Evolutionary conservation across 2,329 filamentous ascomycete species (phyloP).

Genomic region (Penicillium sp.): DNA sequence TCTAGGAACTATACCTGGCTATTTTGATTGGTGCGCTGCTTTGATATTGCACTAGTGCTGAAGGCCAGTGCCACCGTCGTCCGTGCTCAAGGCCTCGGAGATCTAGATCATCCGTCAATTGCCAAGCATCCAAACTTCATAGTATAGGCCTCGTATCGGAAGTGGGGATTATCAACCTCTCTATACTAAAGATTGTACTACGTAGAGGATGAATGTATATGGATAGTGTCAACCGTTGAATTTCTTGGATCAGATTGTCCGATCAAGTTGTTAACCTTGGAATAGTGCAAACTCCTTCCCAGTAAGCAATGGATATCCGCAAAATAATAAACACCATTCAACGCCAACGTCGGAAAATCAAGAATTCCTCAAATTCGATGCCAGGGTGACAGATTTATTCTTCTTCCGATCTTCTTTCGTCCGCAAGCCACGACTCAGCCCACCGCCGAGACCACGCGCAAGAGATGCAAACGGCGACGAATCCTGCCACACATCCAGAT

Average conservation of each 20-base stretch:
- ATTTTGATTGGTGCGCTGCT: constrained; percentile 2
- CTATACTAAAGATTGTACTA: too few relatives aligned
- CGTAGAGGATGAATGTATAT: constrained; percentile 33
- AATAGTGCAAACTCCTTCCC: background rate
- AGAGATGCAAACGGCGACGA: constrained; percentile 34
- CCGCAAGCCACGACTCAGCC: constrained; percentile 35
- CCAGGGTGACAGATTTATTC: constrained; percentile 13
- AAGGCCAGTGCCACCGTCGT: background rate
- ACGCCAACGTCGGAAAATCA: background rate
- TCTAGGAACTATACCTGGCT: background rate
- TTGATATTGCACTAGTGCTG: background rate
- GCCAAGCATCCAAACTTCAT: background rate
- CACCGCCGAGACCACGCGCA: constrained; percentile 36
- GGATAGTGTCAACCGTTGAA: background rate
- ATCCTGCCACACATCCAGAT: constrained; percentile 31
- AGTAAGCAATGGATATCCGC: constrained; percentile 10
- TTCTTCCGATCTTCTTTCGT: constrained; percentile 28
- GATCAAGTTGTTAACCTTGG: background rate
- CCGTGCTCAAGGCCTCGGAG: constrained; percentile 1
- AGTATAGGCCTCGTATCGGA: background rate
- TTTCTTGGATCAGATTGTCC: background rate
- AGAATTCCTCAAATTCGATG: constrained; percentile 7
- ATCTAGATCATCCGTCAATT: background rate
- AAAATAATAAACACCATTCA: background rate
- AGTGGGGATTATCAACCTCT: too few relatives aligned